Evolutionary conservation across 2,329 filamentous ascomycete genomes (phyloP).

Genomic region (Lasiodiplodia hormozganensis): DNA sequence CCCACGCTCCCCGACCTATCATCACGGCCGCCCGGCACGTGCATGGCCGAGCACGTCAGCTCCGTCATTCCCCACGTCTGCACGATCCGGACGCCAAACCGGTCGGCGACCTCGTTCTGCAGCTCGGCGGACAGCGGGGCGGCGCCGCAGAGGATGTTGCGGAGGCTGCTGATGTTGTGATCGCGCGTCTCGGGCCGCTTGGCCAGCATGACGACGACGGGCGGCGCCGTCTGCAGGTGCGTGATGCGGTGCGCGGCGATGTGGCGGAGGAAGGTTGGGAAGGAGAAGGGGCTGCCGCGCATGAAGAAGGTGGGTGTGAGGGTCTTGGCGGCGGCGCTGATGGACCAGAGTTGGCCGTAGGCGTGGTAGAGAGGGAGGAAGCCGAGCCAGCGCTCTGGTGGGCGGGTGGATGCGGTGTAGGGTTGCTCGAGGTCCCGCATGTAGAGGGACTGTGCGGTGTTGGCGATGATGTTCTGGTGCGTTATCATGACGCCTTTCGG

Average conservation of each 20-base stretch:
- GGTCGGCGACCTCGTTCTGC: conserved; percentile 48
- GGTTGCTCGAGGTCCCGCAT: conserved; percentile 46
- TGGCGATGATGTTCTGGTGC: conserved; percentile 53
- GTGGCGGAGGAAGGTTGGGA: conserved; percentile 42
- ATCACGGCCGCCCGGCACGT: conserved; percentile 18
- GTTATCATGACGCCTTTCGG: conserved; percentile 55
- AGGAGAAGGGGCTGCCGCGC: conserved; percentile 45
- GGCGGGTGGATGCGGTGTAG: conserved; percentile 34
- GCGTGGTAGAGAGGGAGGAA: conserved; percentile 45
- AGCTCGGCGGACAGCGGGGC: conserved; percentile 48
- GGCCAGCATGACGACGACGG: conserved; percentile 47
- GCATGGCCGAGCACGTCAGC: conserved; percentile 48
- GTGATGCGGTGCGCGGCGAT: conserved; percentile 48
- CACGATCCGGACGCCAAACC: conserved; percentile 44
- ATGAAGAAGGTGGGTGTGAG: conserved; percentile 48
- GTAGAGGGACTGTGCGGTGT: conserved; percentile 47
- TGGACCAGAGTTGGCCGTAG: conserved; percentile 51
- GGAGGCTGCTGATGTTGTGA: conserved; percentile 43
- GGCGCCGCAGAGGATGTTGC: conserved; percentile 47
- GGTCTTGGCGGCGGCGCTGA: conserved; percentile 44
- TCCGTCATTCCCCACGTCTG: conserved; percentile 64
- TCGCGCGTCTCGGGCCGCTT: conserved; percentile 44
- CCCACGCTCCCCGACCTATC: conserved; percentile 19
- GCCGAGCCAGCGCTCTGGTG: conserved; percentile 45
- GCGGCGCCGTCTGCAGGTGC: conserved; percentile 49